Percentiles rank a stretch among this genome's conserved stretches.
These are phyloP conservation scores for Epichloe sp. DNA, from an alignment of 2,329 filamentous ascomycete species.

Conservation along the genomic window DNA sequence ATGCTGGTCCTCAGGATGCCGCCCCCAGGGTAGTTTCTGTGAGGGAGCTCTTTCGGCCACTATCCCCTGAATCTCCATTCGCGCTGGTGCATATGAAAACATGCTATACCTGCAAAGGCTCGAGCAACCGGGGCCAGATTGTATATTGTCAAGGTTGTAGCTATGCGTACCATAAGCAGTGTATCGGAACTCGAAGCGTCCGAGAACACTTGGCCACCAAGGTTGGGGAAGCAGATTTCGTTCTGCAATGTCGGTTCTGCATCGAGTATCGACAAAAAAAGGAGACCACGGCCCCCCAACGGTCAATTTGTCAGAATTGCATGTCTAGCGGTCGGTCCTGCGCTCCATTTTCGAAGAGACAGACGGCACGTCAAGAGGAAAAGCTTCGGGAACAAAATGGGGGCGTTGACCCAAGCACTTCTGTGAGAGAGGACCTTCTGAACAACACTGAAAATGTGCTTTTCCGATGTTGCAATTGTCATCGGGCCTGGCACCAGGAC, in stretches of 20 bases:
- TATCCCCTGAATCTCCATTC: conserved; percentile 53
- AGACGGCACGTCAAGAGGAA: conserved; percentile 70
- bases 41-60: conserved; percentile 58
- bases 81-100: conserved; percentile 50
- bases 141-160: conserved; percentile 89
- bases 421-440: conserved; percentile 48
- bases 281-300: conserved; percentile 54
- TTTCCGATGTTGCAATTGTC: conserved; percentile 71
- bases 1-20: conserved; percentile 28
- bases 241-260: conserved; percentile 83
- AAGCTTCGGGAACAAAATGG: conserved; percentile 65
- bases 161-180: conserved; percentile 67
- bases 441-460: conserved; percentile 67
- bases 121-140: conserved; percentile 46
- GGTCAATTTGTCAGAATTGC: conserved; percentile 62
- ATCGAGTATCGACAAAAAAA: conserved; percentile 54
- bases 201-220: conserved; percentile 91
- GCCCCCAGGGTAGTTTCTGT: conserved; percentile 48
- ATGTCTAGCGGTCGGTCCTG: conserved; percentile 54
- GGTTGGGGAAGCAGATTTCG: conserved; percentile 59
- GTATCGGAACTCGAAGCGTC: conserved; percentile 57
- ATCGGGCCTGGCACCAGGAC: conserved; percentile 68
- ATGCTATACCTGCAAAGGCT: conserved; percentile 56
- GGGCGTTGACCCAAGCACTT: conserved; percentile 62
- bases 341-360: conserved; percentile 56